These are phyloP conservation scores for Hygrophila difformis DNA, from an alignment of 257 asterid species.

Conservation along the genomic window DNA sequence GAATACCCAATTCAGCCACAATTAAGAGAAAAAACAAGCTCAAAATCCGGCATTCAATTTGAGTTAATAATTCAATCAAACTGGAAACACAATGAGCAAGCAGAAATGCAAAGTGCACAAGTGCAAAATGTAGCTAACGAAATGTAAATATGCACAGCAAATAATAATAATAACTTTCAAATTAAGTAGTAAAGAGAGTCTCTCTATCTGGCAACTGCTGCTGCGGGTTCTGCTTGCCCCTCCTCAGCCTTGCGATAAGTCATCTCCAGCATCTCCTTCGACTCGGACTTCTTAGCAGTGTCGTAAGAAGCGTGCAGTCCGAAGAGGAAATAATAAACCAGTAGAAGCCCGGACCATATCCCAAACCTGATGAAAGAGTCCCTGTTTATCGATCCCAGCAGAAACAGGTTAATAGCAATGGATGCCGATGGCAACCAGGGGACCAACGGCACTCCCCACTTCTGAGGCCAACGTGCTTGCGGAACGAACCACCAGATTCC, in stretches of 20 bases:
- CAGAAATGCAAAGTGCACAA: too few relatives aligned
- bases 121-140: too few relatives aligned
- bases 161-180: too few relatives aligned
- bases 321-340: conserved; percentile 33
- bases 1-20: too few relatives aligned
- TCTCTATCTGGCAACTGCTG: too few relatives aligned
- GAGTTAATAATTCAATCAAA: too few relatives aligned
- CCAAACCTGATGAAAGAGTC: conserved; percentile 35
- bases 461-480: conserved; percentile 32
- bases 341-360: conserved; percentile 26
- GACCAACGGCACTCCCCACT: conserved; percentile 61
- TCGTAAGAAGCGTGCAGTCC: conserved; percentile 57
- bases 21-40: too few relatives aligned
- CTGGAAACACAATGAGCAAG: too few relatives aligned
- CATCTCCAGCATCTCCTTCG: conserved; percentile 6
- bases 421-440: conserved; percentile 59
- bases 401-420: conserved; percentile 36
- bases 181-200: too few relatives aligned
- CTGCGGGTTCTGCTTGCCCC: conserved; percentile 19
- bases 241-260: conserved; percentile 21
- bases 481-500: conserved; percentile 37
- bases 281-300: conserved; percentile 28
- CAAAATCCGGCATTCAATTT: too few relatives aligned
- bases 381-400: conserved; percentile 41
- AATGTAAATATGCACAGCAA: too few relatives aligned